Conservation (phyloP, 345 rosid genomes). For the Barbarea vulgaris region DNA sequence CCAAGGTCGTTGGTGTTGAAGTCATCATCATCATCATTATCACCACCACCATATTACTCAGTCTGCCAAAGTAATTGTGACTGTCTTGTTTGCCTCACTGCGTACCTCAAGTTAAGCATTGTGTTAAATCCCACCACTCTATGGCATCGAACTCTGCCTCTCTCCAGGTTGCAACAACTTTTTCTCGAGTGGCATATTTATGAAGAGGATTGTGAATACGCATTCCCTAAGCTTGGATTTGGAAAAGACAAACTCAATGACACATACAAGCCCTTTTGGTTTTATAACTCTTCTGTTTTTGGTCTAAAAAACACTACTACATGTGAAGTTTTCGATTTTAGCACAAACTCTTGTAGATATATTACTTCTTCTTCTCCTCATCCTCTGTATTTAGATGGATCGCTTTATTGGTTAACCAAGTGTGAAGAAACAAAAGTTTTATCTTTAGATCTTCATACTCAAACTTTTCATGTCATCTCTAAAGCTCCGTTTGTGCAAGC, state of each 20-base stretch:
- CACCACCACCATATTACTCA: not conserved
- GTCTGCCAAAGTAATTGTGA: not conserved
- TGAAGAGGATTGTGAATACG: not conserved
- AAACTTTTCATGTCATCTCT: not conserved
- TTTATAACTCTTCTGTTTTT: not conserved
- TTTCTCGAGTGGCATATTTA: not conserved
- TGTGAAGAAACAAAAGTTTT: not conserved
- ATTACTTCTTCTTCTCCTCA: not conserved
- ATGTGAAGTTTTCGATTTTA: not conserved
- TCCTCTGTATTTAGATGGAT: not conserved
- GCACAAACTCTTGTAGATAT: not conserved
- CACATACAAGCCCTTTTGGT: not conserved
- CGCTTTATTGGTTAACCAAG: not conserved
- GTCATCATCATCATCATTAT: no score
- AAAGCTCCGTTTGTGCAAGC: not conserved
- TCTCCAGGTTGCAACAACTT: not conserved
- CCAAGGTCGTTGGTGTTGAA: not conserved
- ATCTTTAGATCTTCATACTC: not conserved
- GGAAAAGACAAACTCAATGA: not conserved
- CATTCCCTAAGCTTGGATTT: not conserved
- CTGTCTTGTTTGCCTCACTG: not conserved
- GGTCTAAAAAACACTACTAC: not conserved
- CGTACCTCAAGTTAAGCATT: not conserved
- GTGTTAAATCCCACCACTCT: not conserved
- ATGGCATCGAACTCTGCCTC: not conserved